Base-by-base conservation (phyloP, 2,329 filamentous ascomycete species). In the Penicillium brasilianum region DNA sequence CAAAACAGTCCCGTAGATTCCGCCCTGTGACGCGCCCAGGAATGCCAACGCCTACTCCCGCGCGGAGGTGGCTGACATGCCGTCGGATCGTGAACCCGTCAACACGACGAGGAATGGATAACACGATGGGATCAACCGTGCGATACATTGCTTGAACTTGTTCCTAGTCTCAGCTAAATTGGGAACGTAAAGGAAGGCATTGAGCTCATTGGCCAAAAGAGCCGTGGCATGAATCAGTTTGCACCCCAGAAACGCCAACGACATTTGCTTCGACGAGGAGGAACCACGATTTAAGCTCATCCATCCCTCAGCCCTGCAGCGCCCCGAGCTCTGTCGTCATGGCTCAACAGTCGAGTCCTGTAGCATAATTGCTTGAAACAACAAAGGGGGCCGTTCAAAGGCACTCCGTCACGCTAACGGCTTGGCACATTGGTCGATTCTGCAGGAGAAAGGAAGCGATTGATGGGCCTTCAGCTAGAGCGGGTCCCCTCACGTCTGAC, bases 1-100 rank as follows among this genome's bases (percentile, higher is more conserved):
- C 25, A 28, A 6, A 3, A 28, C 25, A 28, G 6, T 28, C 4
- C 7, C 18, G 16, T 10, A 41, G 25, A 30, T 52, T 58, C 55
- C 58, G 49, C 59, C 66, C 67, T 68, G 62, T 59, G 64, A 68
- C 67, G 64, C 64, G 66, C 59, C 52, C n/a, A 46, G 44, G 67
- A 67, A 69, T 68, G 66, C 28, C 51, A 39, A 44, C 43, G 55
- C 44, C 20, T 34, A n/a, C 44, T 30, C n/a, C 36, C 34, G 32
- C 30, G 48, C 30, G 48, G n/a, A n/a, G 48, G 30, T 32, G 28
- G 28, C 30, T 50, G 48, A 34, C 30, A 22, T 50, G 48, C 48
- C 16, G 16, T 28, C 14, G 16, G 6, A 18, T 34, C 46, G 28
- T 13, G 28, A 30, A 44, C 37, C 14, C n/a, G 30, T 50, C 22